Evolutionary conservation across 371 early-diverging fungal genomes (phyloP), one percentile per base, ranked within the genome.

Genomic region (Mucor velutinosus): DNA sequence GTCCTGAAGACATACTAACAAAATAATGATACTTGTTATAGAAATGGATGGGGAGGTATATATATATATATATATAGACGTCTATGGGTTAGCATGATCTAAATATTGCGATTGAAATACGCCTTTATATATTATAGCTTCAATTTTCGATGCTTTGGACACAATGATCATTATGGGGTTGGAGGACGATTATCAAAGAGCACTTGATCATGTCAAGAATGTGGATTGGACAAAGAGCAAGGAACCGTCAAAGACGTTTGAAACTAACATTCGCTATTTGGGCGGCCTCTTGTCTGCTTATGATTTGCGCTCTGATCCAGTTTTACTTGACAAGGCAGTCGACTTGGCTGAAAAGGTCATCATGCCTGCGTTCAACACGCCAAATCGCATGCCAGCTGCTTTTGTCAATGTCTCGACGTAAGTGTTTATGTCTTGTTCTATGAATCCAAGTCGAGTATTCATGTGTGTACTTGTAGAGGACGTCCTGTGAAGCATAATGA

Each of bases 111-210:
- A 58, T 86, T 21, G 67, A 72, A 11, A 68, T 80, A 68, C 79
- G 29, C 67, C 76, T 63, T 73, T 86, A 29, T 69, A 58, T 58
- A 39, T 14, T 81, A 41, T 56, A 83, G 87, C 87, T 56, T 90
- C 94, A 2, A 86, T 94, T 66, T 86, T 95, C 32, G 97, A 97
- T 70, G 81, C 92, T 10, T 79, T 97, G 37, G 97, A 96, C 68
- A 95, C 97, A 0, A 83, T 94, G 60, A 69, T 87, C 37, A 79
- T 98, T 39, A 92, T 96, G 93, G 91, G 87, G 0, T 71, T 95
- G 35, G 80, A 83, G n/a, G 81, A 85, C 0, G 94, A 94, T 64
- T 97, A 89, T 71, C 51, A 79, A 17, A 75, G 81, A 39, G 93
- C 93, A 29, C 73, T 87, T 29, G 76, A 79, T 2, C 90, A 87